Evolutionary conservation across 2,329 filamentous ascomycete species (phyloP).

Genomic region (Raffaelea ambrosiae): DNA sequence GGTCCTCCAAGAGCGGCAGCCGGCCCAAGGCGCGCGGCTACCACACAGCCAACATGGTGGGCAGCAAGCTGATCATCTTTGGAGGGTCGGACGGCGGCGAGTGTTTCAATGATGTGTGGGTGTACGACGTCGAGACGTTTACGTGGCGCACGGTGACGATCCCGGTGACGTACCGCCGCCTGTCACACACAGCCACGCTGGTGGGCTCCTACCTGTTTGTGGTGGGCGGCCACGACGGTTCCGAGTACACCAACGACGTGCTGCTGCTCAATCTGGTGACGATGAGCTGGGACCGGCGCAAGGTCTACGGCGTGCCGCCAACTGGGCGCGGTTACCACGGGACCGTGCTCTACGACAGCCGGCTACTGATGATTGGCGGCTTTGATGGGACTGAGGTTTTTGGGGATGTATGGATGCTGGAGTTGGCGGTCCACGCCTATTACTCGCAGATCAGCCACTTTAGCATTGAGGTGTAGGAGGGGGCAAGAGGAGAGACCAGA

Average conservation of each 20-base stretch:
- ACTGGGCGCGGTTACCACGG: slow-evolving; percentile 60
- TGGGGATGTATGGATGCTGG: slow-evolving; percentile 57
- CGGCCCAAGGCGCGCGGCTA: slow-evolving; percentile 59
- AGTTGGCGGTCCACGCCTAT: slow-evolving; percentile 62
- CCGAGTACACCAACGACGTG: slow-evolving; percentile 62
- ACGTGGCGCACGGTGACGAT: slow-evolving; percentile 52
- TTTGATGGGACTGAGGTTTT: slow-evolving; percentile 63
- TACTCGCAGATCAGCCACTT: slow-evolving; percentile 69
- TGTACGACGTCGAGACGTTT: slow-evolving; percentile 58
- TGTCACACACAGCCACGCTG: slow-evolving; percentile 61
- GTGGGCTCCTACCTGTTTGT: slow-evolving; percentile 64
- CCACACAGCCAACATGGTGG: slow-evolving; percentile 66
- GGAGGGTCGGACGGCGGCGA: slow-evolving; percentile 63
- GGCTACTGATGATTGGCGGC: slow-evolving; percentile 56
- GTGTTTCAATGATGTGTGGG: slow-evolving; percentile 67
- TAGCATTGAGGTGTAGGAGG: slow-evolving; percentile 51
- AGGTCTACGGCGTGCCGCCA: slow-evolving; percentile 54
- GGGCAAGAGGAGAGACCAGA: too few species aligned
- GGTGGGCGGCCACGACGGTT: slow-evolving; percentile 61
- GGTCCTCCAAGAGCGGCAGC: slow-evolving; percentile 6
- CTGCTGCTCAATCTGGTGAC: slow-evolving; percentile 62
- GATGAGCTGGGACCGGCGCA: slow-evolving; percentile 64
- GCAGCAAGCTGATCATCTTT: slow-evolving; percentile 63
- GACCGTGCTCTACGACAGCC: slow-evolving; percentile 55
- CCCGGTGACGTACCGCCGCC: slow-evolving; percentile 51